Base-by-base conservation (phyloP, 2,329 filamentous ascomycete species). In the Epichloe gansuensis region DNA sequence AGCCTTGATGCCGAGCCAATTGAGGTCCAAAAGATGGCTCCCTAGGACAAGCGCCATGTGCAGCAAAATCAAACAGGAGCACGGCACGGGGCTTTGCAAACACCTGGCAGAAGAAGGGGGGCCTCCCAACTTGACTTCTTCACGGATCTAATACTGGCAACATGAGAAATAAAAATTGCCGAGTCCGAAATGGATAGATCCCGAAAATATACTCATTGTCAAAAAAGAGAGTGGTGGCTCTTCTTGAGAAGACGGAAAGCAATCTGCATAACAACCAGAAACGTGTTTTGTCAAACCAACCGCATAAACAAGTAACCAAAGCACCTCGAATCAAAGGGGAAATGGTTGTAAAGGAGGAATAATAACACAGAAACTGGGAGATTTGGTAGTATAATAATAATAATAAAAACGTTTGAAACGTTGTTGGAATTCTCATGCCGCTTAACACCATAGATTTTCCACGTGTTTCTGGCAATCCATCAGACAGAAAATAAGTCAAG, bases 211-310 rank as follows among this genome's bases (percentile, higher is more conserved):
- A 44, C 21, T 44, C 31, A 45, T 51, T 53, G 46, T 51, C 31
- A 54, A 53, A 34, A 51, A 54, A 38, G 31, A 52, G 47, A 34
- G 57, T 53, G 58, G 54, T 46, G 48, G 57, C 58, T 65, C 65
- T 65, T 67, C 64, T 59, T 57, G 62, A 58, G 62, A 67, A 66
- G 64, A 65, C 62, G 45, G 45, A 55, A 62, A 64, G 56, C 55
- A 61, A 55, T 67, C 63, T 66, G 65, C 58, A 59, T 52, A 53
- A 55, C 17, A 55, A 47, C 41, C 23, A 51, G 15, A 34, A 47
- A 39, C 31, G 31, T 11, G 8, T 8, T 35, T 4, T 8, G 15
- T 15, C 12, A 46, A 31, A 34, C 12, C 25, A 46, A n/a, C 12
- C 9, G 11, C 28, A 34, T 6, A 9, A 34, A 46, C 4, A 28